These are phyloP conservation scores for Fusarium albidum DNA, from an alignment of 2,329 filamentous ascomycete species.

Conservation along the genomic window DNA sequence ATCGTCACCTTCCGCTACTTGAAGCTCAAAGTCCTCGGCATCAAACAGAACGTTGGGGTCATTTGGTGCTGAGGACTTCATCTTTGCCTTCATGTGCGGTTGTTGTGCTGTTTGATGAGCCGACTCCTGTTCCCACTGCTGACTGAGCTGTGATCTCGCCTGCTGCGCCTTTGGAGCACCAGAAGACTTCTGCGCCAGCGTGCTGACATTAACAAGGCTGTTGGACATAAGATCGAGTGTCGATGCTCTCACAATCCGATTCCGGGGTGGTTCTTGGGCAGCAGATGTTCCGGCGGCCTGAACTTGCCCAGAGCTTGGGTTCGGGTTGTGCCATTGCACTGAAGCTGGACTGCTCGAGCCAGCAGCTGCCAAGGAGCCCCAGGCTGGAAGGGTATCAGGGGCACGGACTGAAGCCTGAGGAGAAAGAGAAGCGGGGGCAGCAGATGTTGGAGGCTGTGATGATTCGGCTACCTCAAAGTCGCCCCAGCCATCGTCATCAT, in stretches of 20 bases:
- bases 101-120: conserved; percentile 9
- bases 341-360: conserved; percentile 23
- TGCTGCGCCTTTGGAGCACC: conserved; percentile 10
- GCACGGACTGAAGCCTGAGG: conserved; percentile 10
- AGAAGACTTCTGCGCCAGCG: conserved; percentile 12
- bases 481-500: conserved; percentile 72
- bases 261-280: conserved; percentile 21
- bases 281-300: conserved; percentile 10
- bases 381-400: conserved; percentile 19
- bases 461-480: conserved; percentile 69
- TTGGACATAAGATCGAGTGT: conserved; percentile 64
- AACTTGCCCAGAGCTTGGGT: conserved; percentile 6
- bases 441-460: conserved; percentile 12
- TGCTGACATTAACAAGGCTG: conserved; percentile 54
- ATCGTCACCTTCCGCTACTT: conserved; percentile 51
- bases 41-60: conserved; percentile 72
- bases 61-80: conserved; percentile 33
- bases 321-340: conserved; percentile 29
- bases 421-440: conserved; percentile 25
- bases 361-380: conserved; percentile 17
- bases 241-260: conserved; percentile 52
- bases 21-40: conserved; percentile 62
- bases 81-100: conserved; percentile 34
- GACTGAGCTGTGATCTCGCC: conserved; percentile 15
- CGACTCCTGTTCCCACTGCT: conserved; percentile 18